phyloP scores from a whole-genome alignment of 208 protist genomes.

The Leishmania tropica region DNA sequence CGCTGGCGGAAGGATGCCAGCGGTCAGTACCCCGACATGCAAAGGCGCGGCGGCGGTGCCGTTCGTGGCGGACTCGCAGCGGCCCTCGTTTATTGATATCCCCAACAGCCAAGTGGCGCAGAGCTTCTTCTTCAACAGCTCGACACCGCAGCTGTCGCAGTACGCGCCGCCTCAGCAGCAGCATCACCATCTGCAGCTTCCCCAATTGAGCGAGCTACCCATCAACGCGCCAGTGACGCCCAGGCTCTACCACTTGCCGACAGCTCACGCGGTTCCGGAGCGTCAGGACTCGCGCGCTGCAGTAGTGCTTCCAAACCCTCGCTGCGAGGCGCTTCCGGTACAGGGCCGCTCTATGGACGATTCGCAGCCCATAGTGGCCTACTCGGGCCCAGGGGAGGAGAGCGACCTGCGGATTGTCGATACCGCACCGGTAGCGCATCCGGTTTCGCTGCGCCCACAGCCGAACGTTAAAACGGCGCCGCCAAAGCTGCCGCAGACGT shows the following conservation, averaged over 20 bases:
- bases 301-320: background rate
- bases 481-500: background rate
- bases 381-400: background rate
- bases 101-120: background rate
- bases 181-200: background rate
- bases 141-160: background rate
- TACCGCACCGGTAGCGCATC: background rate
- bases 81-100: background rate
- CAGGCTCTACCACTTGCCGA: background rate
- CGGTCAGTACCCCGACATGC: too few species aligned
- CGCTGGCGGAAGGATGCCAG: background rate
- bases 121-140: background rate
- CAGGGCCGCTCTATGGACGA: background rate
- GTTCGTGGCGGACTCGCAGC: background rate
- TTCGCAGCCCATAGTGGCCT: background rate
- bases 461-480: background rate
- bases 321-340: background rate
- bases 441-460: background rate
- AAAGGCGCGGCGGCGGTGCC: background rate
- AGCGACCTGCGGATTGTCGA: background rate
- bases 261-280: background rate
- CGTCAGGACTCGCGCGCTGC: background rate
- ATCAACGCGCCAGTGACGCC: background rate
- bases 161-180: background rate
- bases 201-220: background rate